Evolutionary conservation across 1,284 basidiomycete species (phyloP).

Genomic region (Apiotrichum montevideense): DNA sequence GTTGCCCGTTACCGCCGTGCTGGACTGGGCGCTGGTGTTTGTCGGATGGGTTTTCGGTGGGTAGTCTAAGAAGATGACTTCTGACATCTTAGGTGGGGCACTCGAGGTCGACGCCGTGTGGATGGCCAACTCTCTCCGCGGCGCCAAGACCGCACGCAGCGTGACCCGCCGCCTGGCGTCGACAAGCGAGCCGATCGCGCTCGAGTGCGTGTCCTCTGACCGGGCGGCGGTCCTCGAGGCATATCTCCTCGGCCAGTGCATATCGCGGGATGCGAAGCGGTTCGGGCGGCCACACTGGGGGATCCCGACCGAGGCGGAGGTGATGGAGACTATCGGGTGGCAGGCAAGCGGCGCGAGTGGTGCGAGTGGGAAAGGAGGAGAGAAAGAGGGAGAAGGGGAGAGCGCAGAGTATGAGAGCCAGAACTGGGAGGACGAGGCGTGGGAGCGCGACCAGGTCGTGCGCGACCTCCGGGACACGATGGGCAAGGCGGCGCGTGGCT

Average conservation of each 20-base stretch:
- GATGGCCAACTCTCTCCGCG: constrained; percentile 14
- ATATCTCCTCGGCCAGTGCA: constrained; percentile 10
- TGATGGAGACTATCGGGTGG: constrained; percentile 18
- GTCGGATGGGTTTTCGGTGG: constrained; percentile 21
- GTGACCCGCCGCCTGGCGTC: constrained; percentile 16
- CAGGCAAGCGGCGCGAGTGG: constrained; percentile 4
- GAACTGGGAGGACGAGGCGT: constrained; percentile 23
- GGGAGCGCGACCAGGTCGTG: constrained; percentile 19
- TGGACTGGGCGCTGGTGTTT: constrained; percentile 19
- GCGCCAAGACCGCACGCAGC: constrained; percentile 18
- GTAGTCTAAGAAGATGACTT: too few species aligned
- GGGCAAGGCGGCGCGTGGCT: constrained; percentile 17
- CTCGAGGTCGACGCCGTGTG: constrained; percentile 21
- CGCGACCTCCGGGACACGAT: constrained; percentile 15
- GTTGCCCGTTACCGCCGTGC: constrained; percentile 11
- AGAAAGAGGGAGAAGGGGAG: too few species aligned
- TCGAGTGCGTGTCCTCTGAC: constrained; percentile 2
- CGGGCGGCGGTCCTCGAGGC: constrained; percentile 5
- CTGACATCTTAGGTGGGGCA: constrained; percentile 17
- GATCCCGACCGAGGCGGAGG: constrained; percentile 7
- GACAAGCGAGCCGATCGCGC: constrained; percentile 5
- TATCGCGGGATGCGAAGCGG: not conserved
- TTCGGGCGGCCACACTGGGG: constrained; percentile 1
- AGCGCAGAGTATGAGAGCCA: constrained; percentile 2
- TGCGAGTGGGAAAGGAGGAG: not conserved